Base-by-base conservation (phyloP, 306 rosid genomes). In the Acacia crassicarpa region DNA sequence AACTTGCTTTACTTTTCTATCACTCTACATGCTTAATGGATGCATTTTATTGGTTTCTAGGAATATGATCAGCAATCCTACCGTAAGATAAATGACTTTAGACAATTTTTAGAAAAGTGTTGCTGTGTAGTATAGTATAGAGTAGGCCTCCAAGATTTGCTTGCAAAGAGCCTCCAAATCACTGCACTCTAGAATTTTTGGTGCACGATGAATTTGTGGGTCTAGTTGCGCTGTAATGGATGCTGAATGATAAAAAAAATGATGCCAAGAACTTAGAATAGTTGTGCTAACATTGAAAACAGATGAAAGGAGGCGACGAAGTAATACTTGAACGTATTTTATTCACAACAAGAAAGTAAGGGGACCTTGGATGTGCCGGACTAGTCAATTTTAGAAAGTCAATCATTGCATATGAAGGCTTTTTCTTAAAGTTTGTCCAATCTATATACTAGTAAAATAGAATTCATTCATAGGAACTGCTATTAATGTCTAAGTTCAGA, bases 1-100 rank as follows among this genome's bases (percentile, higher is more conserved):
- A n/a, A 9, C 63, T 27, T 25, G 46, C 67, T 51, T 62, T 61
- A 27, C 72, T 51, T 75, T 63, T 71, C 43, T 63, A 76, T 63
- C 56, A 62, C 40, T 71, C 56, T 69, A 80, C 35, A 8, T 69
- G 15, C 79, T 62, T 68, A 33, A 46, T 62, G 46, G 72, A 46
- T 44, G 46, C 48, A n/a, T 20, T 8, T n/a, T n/a, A 56, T n/a
- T 56, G 27, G 23, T 20, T 56, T 56, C 22, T 56, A 0, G 22
- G 25, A 53, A 23, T 46, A 38, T 43, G 40, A 41, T 43, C 58
- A 46, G 53, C 77, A 46, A 80, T 66, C 70, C 6, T 43, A n/a
- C 2, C 15, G 15, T 45, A 45, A 62, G 8, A 16, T 38, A 25
- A 40, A 70, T 49, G 35, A 15, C 54, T 27, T 67, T 71, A 32